phyloP scores from a whole-genome alignment of 805 yeast genomes.

The Naumovozyma dairenensis region DNA sequence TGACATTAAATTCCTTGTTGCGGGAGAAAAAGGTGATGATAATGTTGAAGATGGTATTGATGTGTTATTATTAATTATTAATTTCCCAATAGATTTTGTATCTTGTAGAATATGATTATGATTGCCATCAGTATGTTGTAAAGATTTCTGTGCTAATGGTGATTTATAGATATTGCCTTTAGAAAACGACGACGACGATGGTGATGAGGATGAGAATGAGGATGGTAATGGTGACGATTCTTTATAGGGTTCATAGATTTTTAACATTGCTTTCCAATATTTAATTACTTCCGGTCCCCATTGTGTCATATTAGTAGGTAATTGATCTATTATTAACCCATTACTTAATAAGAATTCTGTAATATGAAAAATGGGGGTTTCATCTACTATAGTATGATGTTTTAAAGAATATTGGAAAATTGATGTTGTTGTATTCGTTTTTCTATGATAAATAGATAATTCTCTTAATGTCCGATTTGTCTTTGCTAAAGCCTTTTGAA shows the following conservation, averaged over 20 bases:
- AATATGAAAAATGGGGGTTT: conserved; percentile 34
- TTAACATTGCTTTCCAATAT: conserved; percentile 44
- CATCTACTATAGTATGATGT: conserved; percentile 28
- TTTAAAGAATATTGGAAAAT: conserved; percentile 46
- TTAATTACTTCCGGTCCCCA: conserved; percentile 37
- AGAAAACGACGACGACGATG: too few species aligned
- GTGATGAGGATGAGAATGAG: neutral
- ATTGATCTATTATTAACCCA: conserved; percentile 39
- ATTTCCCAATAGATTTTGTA: too few species aligned
- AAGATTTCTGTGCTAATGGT: neutral
- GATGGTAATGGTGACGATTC: neutral
- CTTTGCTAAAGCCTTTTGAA: conserved; percentile 19
- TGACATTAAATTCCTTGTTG: conserved; percentile 5
- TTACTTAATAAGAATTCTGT: conserved; percentile 51
- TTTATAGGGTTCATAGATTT: conserved; percentile 13
- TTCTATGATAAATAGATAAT: conserved; percentile 8
- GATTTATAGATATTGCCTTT: too few species aligned
- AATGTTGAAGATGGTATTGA: too few species aligned
- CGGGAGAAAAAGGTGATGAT: neutral
- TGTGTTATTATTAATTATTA: too few species aligned
- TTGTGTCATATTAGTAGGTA: conserved; percentile 23
- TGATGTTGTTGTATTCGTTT: conserved; percentile 8
- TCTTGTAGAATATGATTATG: neutral
- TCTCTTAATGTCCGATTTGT: conserved; percentile 9
- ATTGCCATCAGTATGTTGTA: neutral